These are phyloP conservation scores for Gonium pectorale DNA, from an alignment of 139 green algal species.

Conservation along the genomic window DNA sequence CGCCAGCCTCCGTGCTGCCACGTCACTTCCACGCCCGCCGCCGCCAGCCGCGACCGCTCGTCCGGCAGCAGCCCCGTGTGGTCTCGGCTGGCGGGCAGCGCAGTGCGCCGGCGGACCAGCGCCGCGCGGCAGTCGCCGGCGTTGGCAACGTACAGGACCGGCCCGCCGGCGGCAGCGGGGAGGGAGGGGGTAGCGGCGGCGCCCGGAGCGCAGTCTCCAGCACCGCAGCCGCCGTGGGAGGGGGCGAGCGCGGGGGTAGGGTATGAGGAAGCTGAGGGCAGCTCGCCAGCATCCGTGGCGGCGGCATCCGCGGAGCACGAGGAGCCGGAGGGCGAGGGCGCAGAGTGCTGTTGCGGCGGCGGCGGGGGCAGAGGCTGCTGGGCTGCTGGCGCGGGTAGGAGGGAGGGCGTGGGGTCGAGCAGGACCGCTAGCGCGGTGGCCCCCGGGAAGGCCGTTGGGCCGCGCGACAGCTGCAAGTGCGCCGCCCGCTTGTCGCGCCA, in stretches of 20 bases:
- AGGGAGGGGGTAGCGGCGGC: too few relatives aligned
- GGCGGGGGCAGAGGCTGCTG: too few relatives aligned
- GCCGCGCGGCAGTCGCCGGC: constrained; percentile 92
- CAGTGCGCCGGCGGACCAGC: constrained; percentile 71
- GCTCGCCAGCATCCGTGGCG: too few relatives aligned
- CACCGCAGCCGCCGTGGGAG: too few relatives aligned
- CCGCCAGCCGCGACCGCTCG: constrained; percentile 82
- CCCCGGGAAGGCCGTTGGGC: constrained; percentile 65
- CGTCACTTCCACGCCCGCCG: constrained; percentile 63
- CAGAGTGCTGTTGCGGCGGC: too few relatives aligned
- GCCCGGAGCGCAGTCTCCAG: background rate
- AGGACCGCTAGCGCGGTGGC: constrained; percentile 82
- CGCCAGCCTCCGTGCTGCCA: constrained; percentile 76
- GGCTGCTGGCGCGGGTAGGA: too few relatives aligned
- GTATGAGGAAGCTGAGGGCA: too few relatives aligned
- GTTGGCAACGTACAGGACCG: constrained; percentile 82
- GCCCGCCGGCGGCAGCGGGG: background rate
- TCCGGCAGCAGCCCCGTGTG: constrained; percentile 79
- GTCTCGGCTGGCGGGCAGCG: constrained; percentile 80
- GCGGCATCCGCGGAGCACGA: too few relatives aligned
- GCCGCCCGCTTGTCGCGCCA: constrained; percentile 38
- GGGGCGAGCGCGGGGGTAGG: too few relatives aligned
- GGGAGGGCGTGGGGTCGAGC: constrained; percentile 47
- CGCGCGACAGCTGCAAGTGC: background rate
- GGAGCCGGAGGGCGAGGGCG: too few relatives aligned